These are phyloP conservation scores for Pichia sp. DNA, from an alignment of 1,139 yeast species.

Conservation along the genomic window DNA sequence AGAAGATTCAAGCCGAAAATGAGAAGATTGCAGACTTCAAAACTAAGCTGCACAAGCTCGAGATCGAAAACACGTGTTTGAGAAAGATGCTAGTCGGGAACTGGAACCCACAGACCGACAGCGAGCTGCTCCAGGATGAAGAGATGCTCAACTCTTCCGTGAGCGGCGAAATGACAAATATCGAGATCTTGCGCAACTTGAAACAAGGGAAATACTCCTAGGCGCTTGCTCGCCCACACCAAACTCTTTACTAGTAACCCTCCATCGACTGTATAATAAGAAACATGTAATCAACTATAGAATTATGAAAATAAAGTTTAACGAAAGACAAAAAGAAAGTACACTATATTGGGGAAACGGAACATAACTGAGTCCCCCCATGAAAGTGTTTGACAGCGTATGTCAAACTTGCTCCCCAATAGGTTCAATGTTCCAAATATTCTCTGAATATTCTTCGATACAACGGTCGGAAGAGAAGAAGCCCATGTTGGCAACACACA, in stretches of 20 bases:
- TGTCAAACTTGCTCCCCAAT: conserved; percentile 33
- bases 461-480: conserved; percentile 90
- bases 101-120: background rate
- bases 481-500: conserved; percentile 89
- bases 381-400: background rate
- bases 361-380: background rate
- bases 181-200: background rate
- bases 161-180: background rate
- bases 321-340: background rate
- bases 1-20: conserved; percentile 41
- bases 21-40: conserved; percentile 25
- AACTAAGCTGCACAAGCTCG: conserved; percentile 39
- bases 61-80: conserved; percentile 80
- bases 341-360: background rate
- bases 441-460: conserved; percentile 87
- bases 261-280: background rate
- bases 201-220: background rate
- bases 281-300: background rate
- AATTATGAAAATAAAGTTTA: background rate
- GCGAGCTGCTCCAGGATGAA: background rate
- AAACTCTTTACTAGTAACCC: background rate
- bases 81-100: conserved; percentile 52
- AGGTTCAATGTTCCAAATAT: conserved; percentile 90
- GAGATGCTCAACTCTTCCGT: background rate
- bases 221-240: background rate